These are phyloP conservation scores for Pterocarpus santalinus DNA, from an alignment of 306 rosid genomes.

Conservation along the genomic window DNA sequence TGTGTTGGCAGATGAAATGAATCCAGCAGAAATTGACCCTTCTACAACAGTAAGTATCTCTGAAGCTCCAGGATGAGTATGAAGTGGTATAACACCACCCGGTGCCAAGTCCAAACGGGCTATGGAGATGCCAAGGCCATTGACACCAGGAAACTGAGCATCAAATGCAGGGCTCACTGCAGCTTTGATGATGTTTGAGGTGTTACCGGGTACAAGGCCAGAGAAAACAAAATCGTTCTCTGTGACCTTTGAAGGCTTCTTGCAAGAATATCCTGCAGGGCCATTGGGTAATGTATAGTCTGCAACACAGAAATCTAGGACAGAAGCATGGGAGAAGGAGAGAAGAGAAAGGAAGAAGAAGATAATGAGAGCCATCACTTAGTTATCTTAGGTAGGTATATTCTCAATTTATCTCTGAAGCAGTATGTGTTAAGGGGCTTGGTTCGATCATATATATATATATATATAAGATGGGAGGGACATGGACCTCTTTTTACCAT, in stretches of 20 bases:
- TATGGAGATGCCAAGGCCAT: slow-evolving; percentile 77
- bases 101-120: slow-evolving; percentile 70
- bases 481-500: slow-evolving; percentile 6
- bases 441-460: neutral
- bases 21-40: slow-evolving; percentile 74
- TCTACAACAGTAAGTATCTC: slow-evolving; percentile 56
- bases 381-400: slow-evolving; percentile 17
- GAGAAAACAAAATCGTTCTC: slow-evolving; percentile 67
- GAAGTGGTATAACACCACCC: slow-evolving; percentile 78
- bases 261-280: slow-evolving; percentile 84
- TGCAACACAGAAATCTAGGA: slow-evolving; percentile 86
- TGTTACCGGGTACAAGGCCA: slow-evolving; percentile 73
- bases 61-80: slow-evolving; percentile 81
- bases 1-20: slow-evolving; percentile 62
- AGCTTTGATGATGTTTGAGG: slow-evolving; percentile 77
- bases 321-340: slow-evolving; percentile 62
- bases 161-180: slow-evolving; percentile 71
- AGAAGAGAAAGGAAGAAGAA: slow-evolving; percentile 51
- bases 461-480: slow-evolving; percentile 42
- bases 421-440: neutral
- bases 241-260: slow-evolving; percentile 56
- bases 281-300: slow-evolving; percentile 62
- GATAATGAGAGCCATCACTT: slow-evolving; percentile 52
- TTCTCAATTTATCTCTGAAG: neutral
- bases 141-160: slow-evolving; percentile 71